Percentiles rank a stretch among this genome's conserved stretches.
These are phyloP conservation scores for Aspergillus japonicus DNA, from an alignment of 2,329 filamentous ascomycete species.

Conservation along the genomic window DNA sequence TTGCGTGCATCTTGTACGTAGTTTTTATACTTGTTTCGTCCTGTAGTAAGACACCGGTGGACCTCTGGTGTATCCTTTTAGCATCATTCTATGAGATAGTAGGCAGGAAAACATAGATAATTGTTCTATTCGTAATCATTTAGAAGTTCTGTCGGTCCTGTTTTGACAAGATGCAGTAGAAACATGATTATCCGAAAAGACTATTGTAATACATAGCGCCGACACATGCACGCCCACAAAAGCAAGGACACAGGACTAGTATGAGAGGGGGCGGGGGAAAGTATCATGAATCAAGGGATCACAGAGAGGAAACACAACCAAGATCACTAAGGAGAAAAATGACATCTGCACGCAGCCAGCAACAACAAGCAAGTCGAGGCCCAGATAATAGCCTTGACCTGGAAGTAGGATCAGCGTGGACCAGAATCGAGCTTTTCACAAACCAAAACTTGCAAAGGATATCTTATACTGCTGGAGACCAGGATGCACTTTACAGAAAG, in stretches of 20 bases:
- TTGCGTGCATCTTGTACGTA: too few species aligned
- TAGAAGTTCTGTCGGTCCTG: too few species aligned
- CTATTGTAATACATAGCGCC: background rate
- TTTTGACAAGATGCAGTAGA: background rate
- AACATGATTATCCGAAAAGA: background rate
- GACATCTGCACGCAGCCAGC: background rate
- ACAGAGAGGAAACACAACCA: background rate
- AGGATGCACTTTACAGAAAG: conserved; percentile 9
- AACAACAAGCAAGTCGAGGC: background rate
- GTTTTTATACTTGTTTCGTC: too few species aligned
- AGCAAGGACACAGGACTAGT: background rate
- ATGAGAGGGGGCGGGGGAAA: background rate
- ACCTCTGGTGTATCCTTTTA: too few species aligned
- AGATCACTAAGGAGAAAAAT: background rate
- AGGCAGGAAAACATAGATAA: too few species aligned
- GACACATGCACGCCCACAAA: background rate
- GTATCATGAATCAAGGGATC: background rate
- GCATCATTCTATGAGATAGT: too few species aligned
- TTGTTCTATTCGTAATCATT: too few species aligned
- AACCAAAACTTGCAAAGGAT: conserved; percentile 14
- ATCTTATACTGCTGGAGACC: conserved; percentile 17
- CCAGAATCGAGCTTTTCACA: conserved; percentile 6
- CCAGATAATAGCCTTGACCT: background rate
- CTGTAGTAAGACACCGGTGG: too few species aligned
- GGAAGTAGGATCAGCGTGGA: background rate